Conservation (phyloP, 2,329 filamentous ascomycete genomes). For the Ustulina deusta region DNA sequence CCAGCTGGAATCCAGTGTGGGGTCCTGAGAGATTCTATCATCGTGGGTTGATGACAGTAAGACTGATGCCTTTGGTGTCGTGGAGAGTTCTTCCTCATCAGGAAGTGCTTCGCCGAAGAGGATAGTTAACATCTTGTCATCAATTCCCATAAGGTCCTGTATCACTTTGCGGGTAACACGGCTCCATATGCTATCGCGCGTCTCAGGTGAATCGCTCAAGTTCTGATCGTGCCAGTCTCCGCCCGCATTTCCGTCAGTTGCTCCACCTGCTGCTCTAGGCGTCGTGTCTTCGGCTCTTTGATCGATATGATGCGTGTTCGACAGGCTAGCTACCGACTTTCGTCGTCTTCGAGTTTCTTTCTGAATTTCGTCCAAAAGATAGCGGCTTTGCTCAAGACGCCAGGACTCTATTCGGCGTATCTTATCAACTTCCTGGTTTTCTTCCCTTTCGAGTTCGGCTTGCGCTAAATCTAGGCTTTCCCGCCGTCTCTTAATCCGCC, state of each 20-base stretch:
- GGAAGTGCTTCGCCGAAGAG: constrained; percentile 86
- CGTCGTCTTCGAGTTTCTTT: constrained; percentile 80
- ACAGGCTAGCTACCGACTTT: constrained; percentile 53
- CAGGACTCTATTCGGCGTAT: constrained; percentile 89
- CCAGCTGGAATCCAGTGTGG: constrained; percentile 67
- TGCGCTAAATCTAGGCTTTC: constrained; percentile 66
- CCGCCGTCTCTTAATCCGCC: constrained; percentile 67
- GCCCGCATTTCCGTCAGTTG: constrained; percentile 55
- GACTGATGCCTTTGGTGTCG: constrained; percentile 60
- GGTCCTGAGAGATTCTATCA: constrained; percentile 48
- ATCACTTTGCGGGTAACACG: constrained; percentile 88
- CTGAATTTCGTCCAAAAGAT: constrained; percentile 89
- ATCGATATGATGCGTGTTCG: constrained; percentile 41
- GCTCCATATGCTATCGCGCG: constrained; percentile 79
- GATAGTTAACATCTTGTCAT: constrained; percentile 84
- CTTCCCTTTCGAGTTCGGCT: constrained; percentile 65
- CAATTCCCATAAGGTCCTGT: constrained; percentile 88
- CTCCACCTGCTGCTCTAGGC: constrained; percentile 48
- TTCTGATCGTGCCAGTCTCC: constrained; percentile 67
- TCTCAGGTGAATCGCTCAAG: constrained; percentile 54
- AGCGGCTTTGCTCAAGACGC: constrained; percentile 89
- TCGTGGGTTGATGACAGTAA: constrained; percentile 45
- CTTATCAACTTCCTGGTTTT: constrained; percentile 76
- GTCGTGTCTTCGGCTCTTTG: constrained; percentile 51
- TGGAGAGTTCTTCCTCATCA: constrained; percentile 60